phyloP scores from a whole-genome alignment of 768 basidiomycete species.

The Suillus decipiens region DNA sequence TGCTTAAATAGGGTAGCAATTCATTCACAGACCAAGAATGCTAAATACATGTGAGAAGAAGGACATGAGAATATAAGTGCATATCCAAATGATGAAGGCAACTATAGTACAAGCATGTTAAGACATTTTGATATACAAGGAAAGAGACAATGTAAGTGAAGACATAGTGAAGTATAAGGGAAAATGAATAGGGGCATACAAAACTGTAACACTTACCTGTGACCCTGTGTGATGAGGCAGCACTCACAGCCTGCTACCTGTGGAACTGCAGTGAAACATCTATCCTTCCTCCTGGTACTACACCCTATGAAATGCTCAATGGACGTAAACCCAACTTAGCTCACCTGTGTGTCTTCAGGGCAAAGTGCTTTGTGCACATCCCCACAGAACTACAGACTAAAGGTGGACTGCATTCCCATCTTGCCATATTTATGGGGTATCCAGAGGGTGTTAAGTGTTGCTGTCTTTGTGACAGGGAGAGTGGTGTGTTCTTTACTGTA shows the following conservation, averaged over 20 bases:
- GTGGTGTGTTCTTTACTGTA: constrained; percentile 10
- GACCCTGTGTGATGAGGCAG: background rate
- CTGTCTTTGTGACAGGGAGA: constrained; percentile 5
- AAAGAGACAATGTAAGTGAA: too few species aligned
- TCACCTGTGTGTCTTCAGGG: constrained; percentile 18
- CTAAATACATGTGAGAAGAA: too few species aligned
- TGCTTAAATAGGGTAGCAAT: too few species aligned
- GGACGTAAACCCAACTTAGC: constrained; percentile 10
- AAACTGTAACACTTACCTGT: too few species aligned
- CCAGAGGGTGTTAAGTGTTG: constrained; percentile 13
- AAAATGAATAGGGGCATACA: too few species aligned
- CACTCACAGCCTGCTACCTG: rapidly evolving
- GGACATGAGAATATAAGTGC: too few species aligned
- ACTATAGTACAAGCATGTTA: too few species aligned
- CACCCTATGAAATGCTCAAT: constrained; percentile 9
- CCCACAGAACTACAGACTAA: constrained; percentile 8
- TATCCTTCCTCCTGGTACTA: background rate
- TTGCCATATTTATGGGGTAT: constrained; percentile 11
- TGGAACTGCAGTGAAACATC: constrained; percentile 6
- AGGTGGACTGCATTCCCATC: constrained; percentile 13
- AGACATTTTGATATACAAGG: too few species aligned
- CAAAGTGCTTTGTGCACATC: constrained; percentile 13
- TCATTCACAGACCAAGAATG: too few species aligned
- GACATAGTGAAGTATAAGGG: too few species aligned
- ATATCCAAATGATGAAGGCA: too few species aligned